Conservation (phyloP, 176 grass and related monocot genomes). For the Cymbopogon citratus region DNA sequence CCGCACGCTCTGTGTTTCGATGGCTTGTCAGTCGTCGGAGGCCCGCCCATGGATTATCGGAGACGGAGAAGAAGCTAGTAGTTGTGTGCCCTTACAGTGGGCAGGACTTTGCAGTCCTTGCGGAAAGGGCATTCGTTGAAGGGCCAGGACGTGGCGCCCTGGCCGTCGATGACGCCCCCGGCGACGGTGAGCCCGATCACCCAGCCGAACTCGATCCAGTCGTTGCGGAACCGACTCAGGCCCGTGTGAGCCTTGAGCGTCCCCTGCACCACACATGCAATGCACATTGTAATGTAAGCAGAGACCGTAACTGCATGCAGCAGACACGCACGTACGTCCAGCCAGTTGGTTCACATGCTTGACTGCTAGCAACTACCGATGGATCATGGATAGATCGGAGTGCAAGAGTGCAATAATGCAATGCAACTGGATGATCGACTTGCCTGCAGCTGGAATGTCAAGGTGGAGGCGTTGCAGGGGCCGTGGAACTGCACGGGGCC, state of each 20-base stretch:
- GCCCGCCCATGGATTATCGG: background rate
- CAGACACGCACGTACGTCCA: background rate
- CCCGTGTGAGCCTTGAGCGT: constrained; percentile 41
- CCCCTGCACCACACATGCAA: constrained; percentile 14
- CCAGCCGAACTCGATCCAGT: constrained; percentile 61
- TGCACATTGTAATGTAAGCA: too few relatives aligned
- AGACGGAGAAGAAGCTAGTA: background rate
- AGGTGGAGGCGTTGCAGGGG: background rate
- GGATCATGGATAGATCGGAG: background rate
- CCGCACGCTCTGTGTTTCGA: constrained; percentile 18
- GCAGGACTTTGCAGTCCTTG: constrained; percentile 63
- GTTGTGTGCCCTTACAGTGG: constrained; percentile 31
- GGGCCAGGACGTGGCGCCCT: constrained; percentile 58
- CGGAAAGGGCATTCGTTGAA: constrained; percentile 47
- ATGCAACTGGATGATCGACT: too few relatives aligned
- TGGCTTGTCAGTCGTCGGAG: background rate
- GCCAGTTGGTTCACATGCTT: too few relatives aligned
- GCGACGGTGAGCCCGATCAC: constrained; percentile 35
- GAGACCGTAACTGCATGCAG: background rate
- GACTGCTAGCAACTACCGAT: background rate
- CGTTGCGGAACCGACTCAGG: constrained; percentile 38
- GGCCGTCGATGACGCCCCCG: constrained; percentile 61
- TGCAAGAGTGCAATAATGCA: too few relatives aligned
- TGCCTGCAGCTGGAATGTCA: too few relatives aligned
- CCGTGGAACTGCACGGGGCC: constrained; percentile 43